phyloP scores from a whole-genome alignment of 2,329 filamentous ascomycete species.

The Alternaria metachromatica region DNA sequence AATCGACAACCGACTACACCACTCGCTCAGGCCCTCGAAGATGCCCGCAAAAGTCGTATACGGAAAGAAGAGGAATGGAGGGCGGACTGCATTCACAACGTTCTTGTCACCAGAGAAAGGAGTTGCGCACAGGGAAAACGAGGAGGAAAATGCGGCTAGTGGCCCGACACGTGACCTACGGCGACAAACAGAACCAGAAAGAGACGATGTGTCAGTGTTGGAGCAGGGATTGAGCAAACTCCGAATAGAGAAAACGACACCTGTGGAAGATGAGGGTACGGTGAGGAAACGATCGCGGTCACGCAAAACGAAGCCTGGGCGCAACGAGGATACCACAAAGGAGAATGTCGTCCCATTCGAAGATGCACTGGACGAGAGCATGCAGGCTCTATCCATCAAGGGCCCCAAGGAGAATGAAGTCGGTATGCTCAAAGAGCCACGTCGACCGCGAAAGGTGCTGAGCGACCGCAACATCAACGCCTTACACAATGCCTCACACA shows the following conservation, averaged over 20 bases:
- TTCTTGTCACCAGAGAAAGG: slow-evolving; percentile 40
- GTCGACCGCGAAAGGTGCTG: slow-evolving; percentile 13
- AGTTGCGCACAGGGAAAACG: slow-evolving; percentile 1
- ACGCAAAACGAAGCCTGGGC: slow-evolving; percentile 2
- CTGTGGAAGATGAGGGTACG: slow-evolving; percentile 1
- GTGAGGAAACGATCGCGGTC: slow-evolving; percentile 15
- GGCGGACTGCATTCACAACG: slow-evolving; percentile 34
- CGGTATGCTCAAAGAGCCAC: slow-evolving; percentile 8
- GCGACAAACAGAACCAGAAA: slow-evolving; percentile 5
- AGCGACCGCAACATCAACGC: slow-evolving; percentile 19
- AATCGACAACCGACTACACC: background rate
- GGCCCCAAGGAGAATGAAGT: background rate
- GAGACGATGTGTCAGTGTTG: slow-evolving; percentile 3
- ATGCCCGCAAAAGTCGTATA: slow-evolving; percentile 36
- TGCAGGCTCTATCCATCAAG: slow-evolving; percentile 9
- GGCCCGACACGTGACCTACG: slow-evolving; percentile 5
- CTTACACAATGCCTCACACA: slow-evolving; percentile 11
- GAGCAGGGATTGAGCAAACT: slow-evolving; percentile 12
- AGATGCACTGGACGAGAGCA: slow-evolving; percentile 5
- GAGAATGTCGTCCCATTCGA: slow-evolving; percentile 8
- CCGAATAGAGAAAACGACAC: background rate
- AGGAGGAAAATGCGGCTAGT: slow-evolving; percentile 1
- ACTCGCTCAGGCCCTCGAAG: slow-evolving; percentile 9
- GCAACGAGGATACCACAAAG: slow-evolving; percentile 2
- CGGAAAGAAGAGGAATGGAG: slow-evolving; percentile 32